Percentiles rank a stretch among this genome's conserved stretches.
Conservation (phyloP, 1,284 basidiomycete species). For the Chondrostereum purpureum region DNA sequence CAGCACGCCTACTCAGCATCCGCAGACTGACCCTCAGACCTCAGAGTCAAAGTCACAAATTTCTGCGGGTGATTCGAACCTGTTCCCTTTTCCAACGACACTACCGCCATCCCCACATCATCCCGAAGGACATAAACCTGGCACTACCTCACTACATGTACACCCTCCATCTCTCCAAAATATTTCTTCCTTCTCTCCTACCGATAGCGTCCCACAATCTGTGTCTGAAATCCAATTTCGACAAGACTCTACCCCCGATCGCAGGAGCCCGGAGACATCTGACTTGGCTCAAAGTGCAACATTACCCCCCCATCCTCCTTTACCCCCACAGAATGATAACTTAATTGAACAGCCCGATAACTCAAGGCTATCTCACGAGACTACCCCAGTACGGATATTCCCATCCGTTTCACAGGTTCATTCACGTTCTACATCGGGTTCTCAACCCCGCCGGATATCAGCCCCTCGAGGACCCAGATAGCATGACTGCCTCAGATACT, state of each 20-base stretch:
- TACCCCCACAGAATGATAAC: not conserved
- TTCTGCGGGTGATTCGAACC: too few relatives aligned
- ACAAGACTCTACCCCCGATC: constrained; percentile 42
- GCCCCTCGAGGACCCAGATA: not conserved
- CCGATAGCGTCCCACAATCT: constrained; percentile 63
- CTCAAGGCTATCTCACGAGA: too few relatives aligned
- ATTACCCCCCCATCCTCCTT: not conserved
- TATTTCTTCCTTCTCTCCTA: constrained; percentile 39
- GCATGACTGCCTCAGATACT: not conserved
- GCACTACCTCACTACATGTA: constrained; percentile 11
- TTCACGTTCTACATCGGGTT: too few relatives aligned
- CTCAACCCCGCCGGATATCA: not conserved
- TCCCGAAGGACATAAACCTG: constrained; percentile 16
- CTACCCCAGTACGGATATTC: not conserved
- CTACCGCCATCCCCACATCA: constrained; percentile 35
- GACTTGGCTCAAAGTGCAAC: too few relatives aligned
- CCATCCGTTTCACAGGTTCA: too few relatives aligned
- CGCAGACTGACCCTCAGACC: constrained; percentile 15
- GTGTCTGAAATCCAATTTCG: constrained; percentile 62
- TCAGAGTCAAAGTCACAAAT: too few relatives aligned
- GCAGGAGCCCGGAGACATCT: not conserved
- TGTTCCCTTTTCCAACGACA: constrained; percentile 37
- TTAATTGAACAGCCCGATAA: too few relatives aligned
- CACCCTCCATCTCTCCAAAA: not conserved
- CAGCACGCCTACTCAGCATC: constrained; percentile 16